A percentile compares a stretch with the other conserved stretches of the same genome.
Evolutionary conservation across 306 rosid genomes (phyloP).

Genomic region (Vachellia collinsii): DNA sequence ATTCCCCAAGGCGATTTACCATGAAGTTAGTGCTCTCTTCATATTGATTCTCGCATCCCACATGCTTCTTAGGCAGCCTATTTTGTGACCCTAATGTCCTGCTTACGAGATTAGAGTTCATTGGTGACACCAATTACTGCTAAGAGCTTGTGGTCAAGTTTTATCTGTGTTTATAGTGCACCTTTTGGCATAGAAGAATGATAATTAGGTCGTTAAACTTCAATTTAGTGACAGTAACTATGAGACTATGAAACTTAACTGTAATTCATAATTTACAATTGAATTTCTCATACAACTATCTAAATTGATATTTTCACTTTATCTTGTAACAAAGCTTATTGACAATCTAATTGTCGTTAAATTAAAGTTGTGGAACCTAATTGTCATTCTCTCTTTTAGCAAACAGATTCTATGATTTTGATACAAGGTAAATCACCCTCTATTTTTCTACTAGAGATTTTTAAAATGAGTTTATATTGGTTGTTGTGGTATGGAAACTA

Average conservation of each 20-base stretch:
- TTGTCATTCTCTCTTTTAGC: not conserved
- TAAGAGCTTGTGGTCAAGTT: not conserved
- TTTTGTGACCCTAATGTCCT: not conserved
- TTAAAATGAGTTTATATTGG: constrained; percentile 39
- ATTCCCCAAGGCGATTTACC: not conserved
- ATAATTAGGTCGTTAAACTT: not conserved
- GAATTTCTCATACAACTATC: not conserved
- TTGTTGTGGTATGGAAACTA: constrained; percentile 47
- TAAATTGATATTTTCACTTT: not conserved
- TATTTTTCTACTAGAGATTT: not conserved
- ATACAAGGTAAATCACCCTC: not conserved
- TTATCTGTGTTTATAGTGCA: not conserved
- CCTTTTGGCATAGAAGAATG: not conserved
- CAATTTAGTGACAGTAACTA: not conserved
- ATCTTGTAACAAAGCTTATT: not conserved
- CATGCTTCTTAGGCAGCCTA: not conserved
- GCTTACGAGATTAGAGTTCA: not conserved
- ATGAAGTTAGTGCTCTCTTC: not conserved
- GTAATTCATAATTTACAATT: not conserved
- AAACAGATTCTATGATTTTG: not conserved
- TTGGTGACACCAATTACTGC: not conserved
- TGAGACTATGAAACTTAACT: not conserved
- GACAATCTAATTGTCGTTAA: not conserved
- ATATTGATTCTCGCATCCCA: not conserved
- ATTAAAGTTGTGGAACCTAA: not conserved